phyloP scores from a whole-genome alignment of 192 early-diverging fungal species.

The Mortierella hygrophila region DNA sequence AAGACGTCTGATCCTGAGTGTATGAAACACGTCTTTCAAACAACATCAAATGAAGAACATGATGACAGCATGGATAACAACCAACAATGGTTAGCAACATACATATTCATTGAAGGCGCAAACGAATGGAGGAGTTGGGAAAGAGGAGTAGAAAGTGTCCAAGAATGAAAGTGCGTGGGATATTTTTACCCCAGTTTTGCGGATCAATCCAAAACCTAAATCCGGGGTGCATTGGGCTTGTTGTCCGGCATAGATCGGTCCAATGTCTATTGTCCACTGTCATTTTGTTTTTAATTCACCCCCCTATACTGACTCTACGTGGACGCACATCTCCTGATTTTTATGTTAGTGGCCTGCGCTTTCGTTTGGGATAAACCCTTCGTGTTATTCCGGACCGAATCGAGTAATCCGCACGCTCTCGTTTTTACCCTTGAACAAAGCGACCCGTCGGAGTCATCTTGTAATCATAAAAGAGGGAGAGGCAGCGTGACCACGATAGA shows the following conservation, averaged over 20 bases:
- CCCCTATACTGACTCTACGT: no score
- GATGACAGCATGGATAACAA: no score
- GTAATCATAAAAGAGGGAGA: background rate
- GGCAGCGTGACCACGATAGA: no score
- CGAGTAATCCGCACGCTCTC: background rate
- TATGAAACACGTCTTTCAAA: no score
- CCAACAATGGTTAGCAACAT: no score
- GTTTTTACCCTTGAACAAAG: background rate
- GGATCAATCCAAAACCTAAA: conserved; percentile 11
- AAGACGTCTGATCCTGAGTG: no score
- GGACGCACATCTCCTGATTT: no score
- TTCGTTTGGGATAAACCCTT: conserved; percentile 4
- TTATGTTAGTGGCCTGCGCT: background rate
- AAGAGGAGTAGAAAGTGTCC: background rate
- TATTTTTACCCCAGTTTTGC: background rate
- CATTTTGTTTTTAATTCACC: background rate
- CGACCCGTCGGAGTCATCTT: background rate
- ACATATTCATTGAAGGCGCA: background rate
- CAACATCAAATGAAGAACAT: no score
- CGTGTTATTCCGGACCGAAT: conserved; percentile 1
- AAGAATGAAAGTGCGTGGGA: background rate
- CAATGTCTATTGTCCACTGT: background rate
- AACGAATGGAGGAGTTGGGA: background rate
- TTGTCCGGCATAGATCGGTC: background rate
- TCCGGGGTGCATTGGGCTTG: no score